Base-by-base conservation (phyloP, 306 rosid species). In the Quercus rubra region DNA sequence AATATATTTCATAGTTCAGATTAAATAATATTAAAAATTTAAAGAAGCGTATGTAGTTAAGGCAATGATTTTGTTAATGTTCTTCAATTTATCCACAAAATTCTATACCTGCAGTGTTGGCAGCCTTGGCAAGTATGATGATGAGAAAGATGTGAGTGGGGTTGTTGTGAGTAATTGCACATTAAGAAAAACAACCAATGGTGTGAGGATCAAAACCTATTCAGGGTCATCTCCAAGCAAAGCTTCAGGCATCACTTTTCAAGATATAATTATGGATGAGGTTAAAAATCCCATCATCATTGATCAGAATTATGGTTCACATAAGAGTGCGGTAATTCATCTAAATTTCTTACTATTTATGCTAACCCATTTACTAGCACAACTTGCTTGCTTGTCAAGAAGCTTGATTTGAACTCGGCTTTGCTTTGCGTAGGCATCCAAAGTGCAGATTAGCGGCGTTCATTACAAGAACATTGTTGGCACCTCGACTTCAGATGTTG, bases 91-190 rank as follows among this genome's bases (percentile, higher is more conserved):
- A 49, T 49, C 20, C 6, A 11, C 28, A 2, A 12, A 51, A 27
- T 11, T 49, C 3, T 23, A 49, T 14, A 14, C 13, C 17, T 15
- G 38, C 35, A 88, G 90, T 25, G 18, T 88, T 57, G 78, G 78
- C 63, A 74, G 78, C 70, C 70, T 74, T 5, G 78, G 78, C 14
- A 74, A 56, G 31, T 18, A 57, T 14, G 3, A 6, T 0, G 1
- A 58, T 1, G 78, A 74, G 51, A 25, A 20, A 10, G 55, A 41
- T 58, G 78, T 74, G 31, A 52, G 18, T 1, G 58, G 71, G 12
- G 5, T 75, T 4, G 0, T 19, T 3, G 78, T 75, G n/a, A 38
- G n/a, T 13, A 21, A 41, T 3, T 59, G 57, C 71, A 61, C 71
- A 25, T 11, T 75, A 6, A 75, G 2, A 8, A 13, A 5, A 7